Evolutionary conservation across 2,329 filamentous ascomycete genomes (phyloP).

Genomic region (Cadophora malorum): DNA sequence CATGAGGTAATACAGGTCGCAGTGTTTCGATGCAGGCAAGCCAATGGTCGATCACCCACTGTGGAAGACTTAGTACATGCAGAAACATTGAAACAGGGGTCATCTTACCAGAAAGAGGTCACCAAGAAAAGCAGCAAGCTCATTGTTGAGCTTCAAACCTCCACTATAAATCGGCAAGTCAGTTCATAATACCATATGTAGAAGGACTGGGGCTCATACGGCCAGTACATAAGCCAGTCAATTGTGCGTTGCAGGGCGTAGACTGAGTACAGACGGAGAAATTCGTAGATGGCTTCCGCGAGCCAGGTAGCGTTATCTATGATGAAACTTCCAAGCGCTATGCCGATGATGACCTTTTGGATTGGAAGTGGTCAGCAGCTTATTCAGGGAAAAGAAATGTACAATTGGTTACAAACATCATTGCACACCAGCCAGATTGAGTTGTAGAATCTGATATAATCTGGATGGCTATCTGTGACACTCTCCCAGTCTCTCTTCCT

Average conservation of each 20-base stretch:
- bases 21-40: constrained; percentile 79
- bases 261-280: constrained; percentile 84
- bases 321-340: constrained; percentile 94
- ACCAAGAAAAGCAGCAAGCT: constrained; percentile 91
- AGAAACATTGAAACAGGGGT: too few relatives aligned
- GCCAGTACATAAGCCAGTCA: constrained; percentile 94
- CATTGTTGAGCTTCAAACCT: constrained; percentile 92
- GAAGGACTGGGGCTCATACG: constrained; percentile 49
- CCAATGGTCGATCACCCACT: constrained; percentile 5
- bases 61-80: too few relatives aligned
- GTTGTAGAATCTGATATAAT: constrained; percentile 99
- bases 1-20: constrained; percentile 78
- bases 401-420: too few relatives aligned
- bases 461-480: constrained; percentile 91
- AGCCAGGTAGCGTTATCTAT: constrained; percentile 92
- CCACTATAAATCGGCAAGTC: too few relatives aligned
- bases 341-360: too few relatives aligned
- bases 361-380: too few relatives aligned
- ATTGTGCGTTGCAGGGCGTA: constrained; percentile 89
- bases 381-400: too few relatives aligned
- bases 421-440: constrained; percentile 98
- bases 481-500: constrained; percentile 99
- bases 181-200: too few relatives aligned
- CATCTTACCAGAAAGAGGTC: constrained; percentile 96
- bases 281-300: constrained; percentile 75